These are phyloP conservation scores for Aspergillus unguis DNA, from an alignment of 2,329 filamentous ascomycete genomes.

Conservation along the genomic window DNA sequence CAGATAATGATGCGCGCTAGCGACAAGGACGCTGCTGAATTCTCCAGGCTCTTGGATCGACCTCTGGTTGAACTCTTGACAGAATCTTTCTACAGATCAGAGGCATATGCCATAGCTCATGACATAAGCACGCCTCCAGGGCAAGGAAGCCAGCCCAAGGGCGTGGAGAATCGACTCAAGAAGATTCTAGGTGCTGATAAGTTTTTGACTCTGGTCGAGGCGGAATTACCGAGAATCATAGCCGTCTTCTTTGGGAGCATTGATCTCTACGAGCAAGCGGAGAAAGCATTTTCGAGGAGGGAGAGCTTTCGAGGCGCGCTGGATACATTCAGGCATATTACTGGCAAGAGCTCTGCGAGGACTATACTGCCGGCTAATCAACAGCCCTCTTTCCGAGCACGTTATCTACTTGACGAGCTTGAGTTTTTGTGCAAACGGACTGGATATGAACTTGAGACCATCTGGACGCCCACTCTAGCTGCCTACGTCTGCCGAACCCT, in stretches of 20 bases:
- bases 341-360: conserved; percentile 62
- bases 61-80: conserved; percentile 59
- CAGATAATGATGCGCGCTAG: conserved; percentile 79
- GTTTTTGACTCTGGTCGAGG: conserved; percentile 62
- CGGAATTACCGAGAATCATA: conserved; percentile 73
- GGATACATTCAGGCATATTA: conserved; percentile 66
- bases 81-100: conserved; percentile 69
- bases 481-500: conserved; percentile 72
- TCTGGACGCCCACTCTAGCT: conserved; percentile 76
- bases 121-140: conserved; percentile 57
- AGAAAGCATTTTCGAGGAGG: conserved; percentile 63
- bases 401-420: conserved; percentile 71
- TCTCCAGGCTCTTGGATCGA: conserved; percentile 58
- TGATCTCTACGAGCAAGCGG: conserved; percentile 71
- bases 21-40: conserved; percentile 57
- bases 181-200: conserved; percentile 64
- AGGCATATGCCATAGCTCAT: conserved; percentile 80
- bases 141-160: conserved; percentile 48
- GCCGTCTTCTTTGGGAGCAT: conserved; percentile 72
- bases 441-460: conserved; percentile 58
- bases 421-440: conserved; percentile 73
- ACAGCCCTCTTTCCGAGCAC: conserved; percentile 80
- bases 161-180: conserved; percentile 63
- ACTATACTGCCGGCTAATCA: conserved; percentile 70
- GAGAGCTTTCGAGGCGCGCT: conserved; percentile 59